A percentile compares a stretch with the other conserved stretches of the same genome.
These are phyloP conservation scores for Ophiostoma angusticollis DNA, from an alignment of 2,329 filamentous ascomycete genomes.

Conservation along the genomic window DNA sequence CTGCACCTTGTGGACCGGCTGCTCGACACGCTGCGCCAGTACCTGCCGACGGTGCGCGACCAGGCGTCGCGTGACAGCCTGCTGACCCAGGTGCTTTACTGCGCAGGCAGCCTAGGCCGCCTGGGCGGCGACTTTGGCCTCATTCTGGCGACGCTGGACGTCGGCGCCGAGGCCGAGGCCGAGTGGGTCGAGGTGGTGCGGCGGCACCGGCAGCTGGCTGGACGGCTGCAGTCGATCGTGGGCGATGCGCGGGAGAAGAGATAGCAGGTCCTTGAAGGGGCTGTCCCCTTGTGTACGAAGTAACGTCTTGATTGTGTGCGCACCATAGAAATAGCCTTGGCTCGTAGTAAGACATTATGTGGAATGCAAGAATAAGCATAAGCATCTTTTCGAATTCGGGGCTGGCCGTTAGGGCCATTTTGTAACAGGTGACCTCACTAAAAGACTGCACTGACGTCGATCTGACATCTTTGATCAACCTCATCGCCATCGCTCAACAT, in stretches of 20 bases:
- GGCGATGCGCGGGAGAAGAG: constrained; percentile 33
- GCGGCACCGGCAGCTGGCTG: constrained; percentile 74
- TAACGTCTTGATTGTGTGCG: no score
- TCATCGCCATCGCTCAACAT: no score
- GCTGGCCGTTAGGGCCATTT: no score
- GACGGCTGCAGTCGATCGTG: constrained; percentile 58
- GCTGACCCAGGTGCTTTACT: constrained; percentile 85
- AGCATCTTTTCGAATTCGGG: no score
- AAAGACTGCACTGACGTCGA: no score
- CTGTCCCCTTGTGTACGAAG: no score
- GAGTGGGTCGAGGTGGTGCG: constrained; percentile 86
- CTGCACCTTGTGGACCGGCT: constrained; percentile 72
- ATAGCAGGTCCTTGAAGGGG: not conserved
- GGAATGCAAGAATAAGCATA: no score
- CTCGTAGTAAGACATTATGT: no score
- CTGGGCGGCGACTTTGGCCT: constrained; percentile 88
- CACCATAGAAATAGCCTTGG: no score
- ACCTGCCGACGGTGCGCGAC: constrained; percentile 73
- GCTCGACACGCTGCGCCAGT: constrained; percentile 58
- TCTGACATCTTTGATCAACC: no score
- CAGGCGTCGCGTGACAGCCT: constrained; percentile 72
- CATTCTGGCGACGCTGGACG: constrained; percentile 55
- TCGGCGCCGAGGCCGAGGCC: constrained; percentile 33
- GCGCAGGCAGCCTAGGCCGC: constrained; percentile 77
- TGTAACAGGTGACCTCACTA: no score